These are phyloP conservation scores for Aspergillus quadrilineatus DNA, from an alignment of 2,329 filamentous ascomycete genomes.

Conservation along the genomic window DNA sequence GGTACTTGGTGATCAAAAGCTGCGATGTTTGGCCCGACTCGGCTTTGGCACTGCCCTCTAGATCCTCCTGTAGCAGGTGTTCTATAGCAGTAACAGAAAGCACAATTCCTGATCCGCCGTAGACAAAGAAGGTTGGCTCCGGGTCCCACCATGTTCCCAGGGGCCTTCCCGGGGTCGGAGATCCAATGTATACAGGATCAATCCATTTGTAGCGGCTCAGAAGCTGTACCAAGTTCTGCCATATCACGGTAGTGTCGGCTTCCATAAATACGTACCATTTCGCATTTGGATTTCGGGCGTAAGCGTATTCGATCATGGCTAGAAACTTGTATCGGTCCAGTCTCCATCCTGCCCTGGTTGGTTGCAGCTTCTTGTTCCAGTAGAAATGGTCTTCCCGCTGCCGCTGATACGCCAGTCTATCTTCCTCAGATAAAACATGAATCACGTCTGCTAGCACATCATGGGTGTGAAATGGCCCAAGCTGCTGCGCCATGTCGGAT, in stretches of 20 bases:
- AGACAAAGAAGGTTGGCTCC: slow-evolving; percentile 45
- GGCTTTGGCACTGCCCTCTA: slow-evolving; percentile 4
- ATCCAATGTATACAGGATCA: slow-evolving; percentile 51
- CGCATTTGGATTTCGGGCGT: slow-evolving; percentile 47
- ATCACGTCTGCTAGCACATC: slow-evolving; percentile 43
- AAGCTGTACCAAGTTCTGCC: slow-evolving; percentile 50
- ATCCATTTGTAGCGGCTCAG: slow-evolving; percentile 51
- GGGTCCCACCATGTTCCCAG: slow-evolving; percentile 9
- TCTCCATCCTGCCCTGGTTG: slow-evolving; percentile 49
- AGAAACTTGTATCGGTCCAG: slow-evolving; percentile 61
- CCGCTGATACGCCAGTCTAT: slow-evolving; percentile 42
- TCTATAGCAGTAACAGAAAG: slow-evolving; percentile 49
- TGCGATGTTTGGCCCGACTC: slow-evolving; percentile 36
- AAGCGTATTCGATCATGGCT: slow-evolving; percentile 55
- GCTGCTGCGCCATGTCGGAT: slow-evolving; percentile 51
- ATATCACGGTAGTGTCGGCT: slow-evolving; percentile 54
- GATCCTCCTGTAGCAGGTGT: slow-evolving; percentile 31
- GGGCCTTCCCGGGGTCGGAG: slow-evolving; percentile 44
- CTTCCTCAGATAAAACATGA: slow-evolving; percentile 42
- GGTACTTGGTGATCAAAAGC: slow-evolving; percentile 43
- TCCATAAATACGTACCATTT: slow-evolving; percentile 60
- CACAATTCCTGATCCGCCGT: slow-evolving; percentile 52
- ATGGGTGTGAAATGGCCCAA: slow-evolving; percentile 46
- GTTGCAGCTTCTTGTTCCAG: slow-evolving; percentile 32
- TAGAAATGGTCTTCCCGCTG: slow-evolving; percentile 8